Evolutionary conservation across 2,329 filamentous ascomycete genomes (phyloP).

Genomic region (Rasamsonia emersonii): DNA sequence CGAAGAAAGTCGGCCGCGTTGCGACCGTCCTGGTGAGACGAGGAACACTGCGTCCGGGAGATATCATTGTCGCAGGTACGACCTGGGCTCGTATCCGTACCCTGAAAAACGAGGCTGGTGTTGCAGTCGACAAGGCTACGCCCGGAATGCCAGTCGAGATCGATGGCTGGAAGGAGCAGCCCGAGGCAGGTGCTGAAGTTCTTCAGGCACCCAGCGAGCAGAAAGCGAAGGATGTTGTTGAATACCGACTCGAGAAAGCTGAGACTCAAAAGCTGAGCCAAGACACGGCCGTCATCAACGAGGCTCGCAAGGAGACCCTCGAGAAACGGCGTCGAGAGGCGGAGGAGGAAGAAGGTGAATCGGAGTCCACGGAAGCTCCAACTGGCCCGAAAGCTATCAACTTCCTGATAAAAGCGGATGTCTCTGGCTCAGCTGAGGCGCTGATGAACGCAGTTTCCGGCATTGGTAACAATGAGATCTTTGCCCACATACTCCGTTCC

Average conservation of each 20-base stretch:
- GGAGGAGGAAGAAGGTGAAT: constrained; percentile 26
- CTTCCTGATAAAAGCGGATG: constrained; percentile 87
- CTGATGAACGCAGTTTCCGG: constrained; percentile 67
- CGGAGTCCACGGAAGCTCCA: constrained; percentile 30
- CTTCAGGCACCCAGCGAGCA: constrained; percentile 73
- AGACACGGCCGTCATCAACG: constrained; percentile 71
- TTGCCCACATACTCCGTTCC: constrained; percentile 65
- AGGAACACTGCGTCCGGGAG: constrained; percentile 72
- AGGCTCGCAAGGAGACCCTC: constrained; percentile 53
- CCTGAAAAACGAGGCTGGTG: constrained; percentile 76
- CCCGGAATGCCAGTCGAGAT: constrained; percentile 89
- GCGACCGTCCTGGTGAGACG: constrained; percentile 84
- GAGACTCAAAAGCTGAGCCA: constrained; percentile 58
- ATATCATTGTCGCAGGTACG: constrained; percentile 77
- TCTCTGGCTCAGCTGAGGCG: constrained; percentile 88
- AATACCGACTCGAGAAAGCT: constrained; percentile 63
- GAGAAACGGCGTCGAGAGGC: constrained; percentile 35
- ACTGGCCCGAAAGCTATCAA: constrained; percentile 53
- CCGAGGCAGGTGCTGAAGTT: constrained; percentile 76
- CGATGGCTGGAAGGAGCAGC: constrained; percentile 86
- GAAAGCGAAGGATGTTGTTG: constrained; percentile 67
- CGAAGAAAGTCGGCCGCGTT: constrained; percentile 74
- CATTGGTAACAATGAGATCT: constrained; percentile 78
- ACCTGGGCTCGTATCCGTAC: constrained; percentile 82
- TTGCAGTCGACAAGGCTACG: constrained; percentile 60